Evolutionary conservation across 352 stramenopile genomes (phyloP).

Genomic region (Sclerospora graminicola): DNA sequence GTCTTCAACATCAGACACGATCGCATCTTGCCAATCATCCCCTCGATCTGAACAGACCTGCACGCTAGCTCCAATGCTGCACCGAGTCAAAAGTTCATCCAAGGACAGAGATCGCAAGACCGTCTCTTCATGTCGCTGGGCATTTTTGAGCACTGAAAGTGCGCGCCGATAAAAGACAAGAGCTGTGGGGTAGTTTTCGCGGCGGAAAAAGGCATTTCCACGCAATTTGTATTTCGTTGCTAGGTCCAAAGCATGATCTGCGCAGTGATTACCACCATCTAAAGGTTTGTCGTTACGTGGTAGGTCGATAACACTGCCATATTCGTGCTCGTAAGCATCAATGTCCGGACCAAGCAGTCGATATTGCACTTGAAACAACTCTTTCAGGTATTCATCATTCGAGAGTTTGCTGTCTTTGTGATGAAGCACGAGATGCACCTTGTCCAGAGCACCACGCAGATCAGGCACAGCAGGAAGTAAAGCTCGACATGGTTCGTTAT

Average conservation of each 20-base stretch:
- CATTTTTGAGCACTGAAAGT: no score
- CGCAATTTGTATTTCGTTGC: slow-evolving; percentile 32
- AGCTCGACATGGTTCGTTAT: slow-evolving; percentile 15
- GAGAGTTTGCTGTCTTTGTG: slow-evolving; percentile 25
- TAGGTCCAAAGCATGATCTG: slow-evolving; percentile 12
- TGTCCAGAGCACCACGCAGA: no score
- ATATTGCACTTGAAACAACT: slow-evolving; percentile 42
- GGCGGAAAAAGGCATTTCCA: slow-evolving; percentile 54
- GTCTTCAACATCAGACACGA: no score
- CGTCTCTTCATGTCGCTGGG: slow-evolving; percentile 40
- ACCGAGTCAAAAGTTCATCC: slow-evolving; percentile 24
- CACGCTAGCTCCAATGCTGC: no score
- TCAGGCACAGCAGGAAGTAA: slow-evolving; percentile 23
- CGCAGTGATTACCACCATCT: slow-evolving; percentile 3
- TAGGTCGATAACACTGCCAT: slow-evolving; percentile 48
- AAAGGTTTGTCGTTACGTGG: slow-evolving; percentile 11
- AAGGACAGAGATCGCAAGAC: slow-evolving; percentile 19
- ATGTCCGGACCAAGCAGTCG: slow-evolving; percentile 33
- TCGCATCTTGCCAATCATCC: no score
- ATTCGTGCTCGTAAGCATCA: slow-evolving; percentile 32
- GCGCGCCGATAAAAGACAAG: no score
- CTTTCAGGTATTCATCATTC: slow-evolving; percentile 24
- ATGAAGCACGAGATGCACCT: slow-evolving; percentile 44
- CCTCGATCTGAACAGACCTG: no score
- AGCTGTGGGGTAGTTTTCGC: slow-evolving; percentile 46